Evolutionary conservation across 371 early-diverging fungal species (phyloP), one percentile per base, ranked within the genome.

Genomic region (Mortierella sp.): DNA sequence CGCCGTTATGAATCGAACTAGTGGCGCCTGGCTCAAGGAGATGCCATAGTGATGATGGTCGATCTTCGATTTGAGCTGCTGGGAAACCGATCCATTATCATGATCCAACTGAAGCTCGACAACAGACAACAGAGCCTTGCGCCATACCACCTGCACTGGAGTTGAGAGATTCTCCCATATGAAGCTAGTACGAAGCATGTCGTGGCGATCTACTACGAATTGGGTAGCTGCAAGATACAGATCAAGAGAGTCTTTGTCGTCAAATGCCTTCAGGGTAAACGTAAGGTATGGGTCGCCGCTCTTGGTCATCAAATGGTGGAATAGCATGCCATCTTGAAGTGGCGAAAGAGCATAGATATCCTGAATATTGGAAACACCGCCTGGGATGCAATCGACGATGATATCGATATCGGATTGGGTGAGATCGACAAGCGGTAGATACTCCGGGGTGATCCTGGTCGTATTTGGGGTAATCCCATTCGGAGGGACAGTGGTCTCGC

Each of bases 331-430:
- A 24, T 62, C 62, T n/a, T 62, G 62, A 5, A 54, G 37, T 7
- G 62, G 62, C 19, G 62, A 52, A 5, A 62, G 37, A 9, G 62
- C 25, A 24, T 62, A 62, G 53, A 62, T 62, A 43, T 62, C 62
- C 54, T 62, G 62, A 19, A 62, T 62, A 43, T 62, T 62, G 54
- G 47, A 19, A 25, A 34, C 24, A 5, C 62, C 62, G 3, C 62
- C 62, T 3, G 62, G 62, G 4, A 54, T 37, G 3, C 13, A 19
- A 5, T 46, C 1, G 12, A 47, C 21, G 31, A 62, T 54, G 4
- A 2, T 27, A 46, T 62, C 62, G 39, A 62, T 62, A 0, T 62
- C 62, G 0, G 10, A 22, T n/a, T 54, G 62, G 19, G 7, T 53
- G 7, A 62, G 53, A 22, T 54, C 45, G 37, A 62, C 47, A 2